Evolutionary conservation across 2,329 filamentous ascomycete species (phyloP), one percentile per base, ranked within the genome.

Genomic region (Akanthomyces uredinophilus): DNA sequence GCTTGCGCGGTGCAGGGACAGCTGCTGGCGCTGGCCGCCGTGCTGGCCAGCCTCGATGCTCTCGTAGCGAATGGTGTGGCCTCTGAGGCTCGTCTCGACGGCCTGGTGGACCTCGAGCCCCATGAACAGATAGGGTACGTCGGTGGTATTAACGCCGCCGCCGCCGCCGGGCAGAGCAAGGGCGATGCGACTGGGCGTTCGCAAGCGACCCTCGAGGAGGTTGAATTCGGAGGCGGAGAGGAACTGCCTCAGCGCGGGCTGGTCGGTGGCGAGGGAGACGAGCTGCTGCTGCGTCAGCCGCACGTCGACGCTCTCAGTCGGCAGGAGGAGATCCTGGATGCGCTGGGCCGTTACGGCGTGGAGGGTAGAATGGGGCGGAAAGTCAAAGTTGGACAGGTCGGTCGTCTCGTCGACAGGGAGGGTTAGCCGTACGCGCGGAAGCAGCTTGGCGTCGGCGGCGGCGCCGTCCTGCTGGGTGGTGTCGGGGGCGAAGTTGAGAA

Each of bases 71-170:
- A 86, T 71, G 13, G 69, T 78, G 70, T 81, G 78, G 49, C 74
- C 76, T 7, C 73, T 64, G 69, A 78, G 80, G 2, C 75, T 69
- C 44, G 78, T 71, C 11, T 78, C 72, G 52, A 80, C 70, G 27
- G 74, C 71, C 62, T 81, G 80, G 51, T 79, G 81, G 44, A 85
- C 73, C 66, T 86, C 82, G 1, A 84, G 73, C 8, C 82, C 81
- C 53, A 76, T 74, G 69, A 85, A 83, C 18, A 75, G 61, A 67
- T 76, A 78, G 14, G 67, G 63, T 4, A 75, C 51, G 46, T 71
- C 63, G 32, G 66, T 8, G 3, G 32, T 35, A 8, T 35, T n/a
- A n/a, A n/a, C n/a, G n/a, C 32, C 10, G 32, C 27, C 22, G 2
- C 3, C 37, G 20, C 8, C 27, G 27, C 29, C 44, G 2, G 75